A percentile compares a stretch with the other conserved stretches of the same genome.
Conservation (phyloP, 805 yeast species). For the Pichia ethanolica region DNA sequence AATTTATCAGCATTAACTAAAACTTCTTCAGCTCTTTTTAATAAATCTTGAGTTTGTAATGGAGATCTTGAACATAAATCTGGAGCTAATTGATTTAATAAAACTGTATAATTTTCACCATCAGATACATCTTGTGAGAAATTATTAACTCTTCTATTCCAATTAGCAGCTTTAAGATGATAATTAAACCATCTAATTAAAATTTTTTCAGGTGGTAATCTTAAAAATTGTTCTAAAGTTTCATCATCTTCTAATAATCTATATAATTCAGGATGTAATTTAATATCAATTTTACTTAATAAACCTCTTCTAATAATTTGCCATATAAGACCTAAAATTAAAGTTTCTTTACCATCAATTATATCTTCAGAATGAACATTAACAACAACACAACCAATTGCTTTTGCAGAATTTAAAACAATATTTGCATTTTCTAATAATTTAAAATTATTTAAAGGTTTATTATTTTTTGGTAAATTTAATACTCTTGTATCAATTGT, state of each 20-base stretch:
- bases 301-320: slow-evolving; percentile 96
- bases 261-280: slow-evolving; percentile 92
- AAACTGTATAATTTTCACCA: slow-evolving; percentile 90
- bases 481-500: slow-evolving; percentile 97
- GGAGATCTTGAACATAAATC: slow-evolving; percentile 76
- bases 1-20: slow-evolving; percentile 82
- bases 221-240: slow-evolving; percentile 90
- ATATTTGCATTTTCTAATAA: slow-evolving; percentile 96
- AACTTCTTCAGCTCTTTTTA: slow-evolving; percentile 81
- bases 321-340: slow-evolving; percentile 90
- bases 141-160: slow-evolving; percentile 78
- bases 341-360: slow-evolving; percentile 86
- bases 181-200: slow-evolving; percentile 95
- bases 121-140: slow-evolving; percentile 85
- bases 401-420: slow-evolving; percentile 96
- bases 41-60: slow-evolving; percentile 64
- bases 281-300: slow-evolving; percentile 90
- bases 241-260: slow-evolving; percentile 93
- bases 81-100: slow-evolving; percentile 84
- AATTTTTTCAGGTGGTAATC: slow-evolving; percentile 96
- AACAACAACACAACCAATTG: slow-evolving; percentile 96
- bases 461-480: slow-evolving; percentile 77
- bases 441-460: slow-evolving; percentile 82
- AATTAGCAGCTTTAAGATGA: slow-evolving; percentile 87
- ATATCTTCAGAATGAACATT: slow-evolving; percentile 96